Conservation (phyloP, 805 yeast genomes). For the Cyberlindnera japonica region DNA sequence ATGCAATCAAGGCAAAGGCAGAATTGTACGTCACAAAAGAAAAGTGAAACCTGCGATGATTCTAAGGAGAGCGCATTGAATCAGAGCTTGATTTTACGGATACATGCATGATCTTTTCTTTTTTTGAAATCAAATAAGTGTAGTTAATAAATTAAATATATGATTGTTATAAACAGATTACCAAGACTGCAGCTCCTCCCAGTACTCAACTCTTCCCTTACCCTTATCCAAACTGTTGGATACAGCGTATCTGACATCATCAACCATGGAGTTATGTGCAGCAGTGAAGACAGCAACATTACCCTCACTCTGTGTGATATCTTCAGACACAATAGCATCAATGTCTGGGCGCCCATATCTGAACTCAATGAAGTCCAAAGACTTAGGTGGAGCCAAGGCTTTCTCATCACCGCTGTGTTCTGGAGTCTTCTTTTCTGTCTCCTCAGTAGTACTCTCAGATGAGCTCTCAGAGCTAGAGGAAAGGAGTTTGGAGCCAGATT, state of each 20-base stretch:
- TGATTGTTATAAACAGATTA: slow-evolving; percentile 13
- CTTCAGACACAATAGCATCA: slow-evolving; percentile 34
- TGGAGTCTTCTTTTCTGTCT: background rate
- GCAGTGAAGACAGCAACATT: slow-evolving; percentile 48
- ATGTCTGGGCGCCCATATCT: slow-evolving; percentile 44
- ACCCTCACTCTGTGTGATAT: slow-evolving; percentile 36
- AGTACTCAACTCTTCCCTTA: slow-evolving; percentile 46
- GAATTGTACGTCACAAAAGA: slow-evolving; percentile 15
- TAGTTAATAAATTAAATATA: background rate
- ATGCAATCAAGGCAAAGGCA: slow-evolving; percentile 52
- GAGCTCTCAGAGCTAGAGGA: slow-evolving; percentile 5
- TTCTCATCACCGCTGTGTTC: slow-evolving; percentile 1
- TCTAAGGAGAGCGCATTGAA: too few relatives aligned
- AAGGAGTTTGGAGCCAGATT: slow-evolving; percentile 10
- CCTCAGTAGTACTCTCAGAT: slow-evolving; percentile 3
- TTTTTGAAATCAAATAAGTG: too few relatives aligned
- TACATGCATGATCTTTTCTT: too few relatives aligned
- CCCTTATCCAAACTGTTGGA: slow-evolving; percentile 29
- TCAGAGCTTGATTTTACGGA: too few relatives aligned
- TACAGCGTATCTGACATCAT: slow-evolving; percentile 44
- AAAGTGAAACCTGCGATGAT: too few relatives aligned
- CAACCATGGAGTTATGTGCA: slow-evolving; percentile 54
- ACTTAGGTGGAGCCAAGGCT: slow-evolving; percentile 9
- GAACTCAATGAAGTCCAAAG: slow-evolving; percentile 33
- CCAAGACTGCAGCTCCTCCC: slow-evolving; percentile 61